Evolutionary conservation across 2,329 filamentous ascomycete genomes (phyloP).

Genomic region (Aulographum hederae): DNA sequence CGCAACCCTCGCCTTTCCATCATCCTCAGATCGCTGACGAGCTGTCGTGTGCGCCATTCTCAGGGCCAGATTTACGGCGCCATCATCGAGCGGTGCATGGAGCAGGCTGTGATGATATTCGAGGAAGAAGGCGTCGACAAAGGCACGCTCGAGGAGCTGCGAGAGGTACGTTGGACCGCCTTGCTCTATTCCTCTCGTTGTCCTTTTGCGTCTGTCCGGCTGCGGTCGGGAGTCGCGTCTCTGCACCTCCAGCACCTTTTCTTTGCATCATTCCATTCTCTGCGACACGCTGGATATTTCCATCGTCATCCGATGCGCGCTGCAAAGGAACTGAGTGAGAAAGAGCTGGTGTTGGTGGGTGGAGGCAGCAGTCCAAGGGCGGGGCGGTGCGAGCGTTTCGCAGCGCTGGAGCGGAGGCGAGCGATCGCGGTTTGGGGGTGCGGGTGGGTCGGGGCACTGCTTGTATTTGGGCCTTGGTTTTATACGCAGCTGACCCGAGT

Average conservation of each 20-base stretch:
- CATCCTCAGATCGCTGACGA: not conserved
- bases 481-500: constrained; percentile 18
- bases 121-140: constrained; percentile 91
- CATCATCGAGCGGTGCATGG: constrained; percentile 58
- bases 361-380: not conserved
- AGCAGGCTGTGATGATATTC: constrained; percentile 70
- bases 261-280: no score
- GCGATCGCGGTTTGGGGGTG: no score
- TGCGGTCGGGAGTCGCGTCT: no score
- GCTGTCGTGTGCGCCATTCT: no score
- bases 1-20: not conserved
- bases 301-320: constrained; percentile 3
- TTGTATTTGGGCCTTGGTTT: constrained; percentile 26
- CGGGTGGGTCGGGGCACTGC: constrained; percentile 17
- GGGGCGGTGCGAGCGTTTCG: not conserved
- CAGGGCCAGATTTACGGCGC: constrained; percentile 49
- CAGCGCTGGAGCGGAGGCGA: no score
- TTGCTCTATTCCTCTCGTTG: constrained; percentile 4
- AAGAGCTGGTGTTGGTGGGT: constrained; percentile 18
- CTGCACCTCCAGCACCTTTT: constrained; percentile 3
- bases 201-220: constrained; percentile 7
- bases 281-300: no score
- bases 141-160: constrained; percentile 69
- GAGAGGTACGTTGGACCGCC: constrained; percentile 46
- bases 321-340: constrained; percentile 12